These are phyloP conservation scores for Phialophora tarda DNA, from an alignment of 2,329 filamentous ascomycete species.

Conservation along the genomic window DNA sequence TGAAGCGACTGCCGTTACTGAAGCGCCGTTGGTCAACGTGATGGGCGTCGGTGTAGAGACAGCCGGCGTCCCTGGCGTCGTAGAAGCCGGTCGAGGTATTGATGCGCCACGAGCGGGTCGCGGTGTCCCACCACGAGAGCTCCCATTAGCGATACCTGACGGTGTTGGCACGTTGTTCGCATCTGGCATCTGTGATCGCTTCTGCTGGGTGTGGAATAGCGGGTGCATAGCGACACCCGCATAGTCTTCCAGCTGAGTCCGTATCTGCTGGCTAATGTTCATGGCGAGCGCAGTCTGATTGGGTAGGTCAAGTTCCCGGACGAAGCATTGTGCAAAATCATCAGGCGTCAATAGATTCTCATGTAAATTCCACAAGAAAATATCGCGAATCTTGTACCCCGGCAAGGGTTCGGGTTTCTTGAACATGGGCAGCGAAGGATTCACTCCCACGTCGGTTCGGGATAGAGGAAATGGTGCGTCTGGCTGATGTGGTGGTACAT, in stretches of 20 bases:
- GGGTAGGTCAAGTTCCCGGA: constrained; percentile 91
- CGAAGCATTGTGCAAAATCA: constrained; percentile 87
- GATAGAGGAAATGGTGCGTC: constrained; percentile 55
- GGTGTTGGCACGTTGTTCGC: constrained; percentile 43
- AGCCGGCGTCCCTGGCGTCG: constrained; percentile 38
- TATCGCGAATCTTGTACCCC: constrained; percentile 86
- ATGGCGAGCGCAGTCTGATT: constrained; percentile 71
- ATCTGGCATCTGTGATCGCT: constrained; percentile 45
- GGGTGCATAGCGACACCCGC: constrained; percentile 92
- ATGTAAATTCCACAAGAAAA: constrained; percentile 98
- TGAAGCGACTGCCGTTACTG: constrained; percentile 72
- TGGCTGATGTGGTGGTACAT: constrained; percentile 73
- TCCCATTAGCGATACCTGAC: constrained; percentile 45
- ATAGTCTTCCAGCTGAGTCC: constrained; percentile 94
- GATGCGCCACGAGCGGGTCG: constrained; percentile 44
- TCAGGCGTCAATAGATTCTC: constrained; percentile 93
- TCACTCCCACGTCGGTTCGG: constrained; percentile 47
- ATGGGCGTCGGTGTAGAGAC: constrained; percentile 59
- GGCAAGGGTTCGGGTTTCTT: constrained; percentile 78
- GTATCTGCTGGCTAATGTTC: constrained; percentile 91
- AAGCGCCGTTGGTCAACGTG: constrained; percentile 47
- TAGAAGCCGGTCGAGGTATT: constrained; percentile 37
- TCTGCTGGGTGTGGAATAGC: constrained; percentile 71
- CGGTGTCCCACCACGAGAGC: constrained; percentile 59
- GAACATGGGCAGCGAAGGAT: constrained; percentile 78